Conservation (phyloP, 306 rosid species). For the Potentilla sterilis region DNA sequence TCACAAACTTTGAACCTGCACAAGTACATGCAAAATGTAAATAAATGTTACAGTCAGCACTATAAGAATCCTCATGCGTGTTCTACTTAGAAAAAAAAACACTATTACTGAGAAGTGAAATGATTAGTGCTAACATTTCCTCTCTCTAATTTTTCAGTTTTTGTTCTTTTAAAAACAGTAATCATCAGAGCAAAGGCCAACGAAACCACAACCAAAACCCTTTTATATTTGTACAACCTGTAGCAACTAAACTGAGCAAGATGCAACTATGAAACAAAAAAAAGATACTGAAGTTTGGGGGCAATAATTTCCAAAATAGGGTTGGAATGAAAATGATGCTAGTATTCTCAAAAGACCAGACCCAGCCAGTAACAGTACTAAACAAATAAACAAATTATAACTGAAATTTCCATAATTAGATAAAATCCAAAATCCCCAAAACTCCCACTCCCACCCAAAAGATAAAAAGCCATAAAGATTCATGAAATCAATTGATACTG, state of each 20-base stretch:
- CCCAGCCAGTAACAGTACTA: background rate
- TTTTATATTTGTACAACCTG: background rate
- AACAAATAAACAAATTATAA: background rate
- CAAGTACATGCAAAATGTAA: background rate
- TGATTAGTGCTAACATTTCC: background rate
- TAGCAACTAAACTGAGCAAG: background rate
- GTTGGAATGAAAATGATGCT: background rate
- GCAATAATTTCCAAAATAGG: background rate
- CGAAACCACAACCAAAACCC: background rate
- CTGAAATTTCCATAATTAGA: background rate
- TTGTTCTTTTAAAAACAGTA: background rate
- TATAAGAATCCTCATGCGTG: background rate
- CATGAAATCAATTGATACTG: background rate
- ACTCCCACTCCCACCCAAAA: background rate
- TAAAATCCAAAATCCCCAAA: background rate
- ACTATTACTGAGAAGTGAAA: background rate
- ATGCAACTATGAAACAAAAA: background rate
- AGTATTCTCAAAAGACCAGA: slow-evolving; percentile 1
- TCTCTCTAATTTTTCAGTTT: background rate
- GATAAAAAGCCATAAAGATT: background rate
- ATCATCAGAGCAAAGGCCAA: background rate
- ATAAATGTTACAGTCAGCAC: background rate
- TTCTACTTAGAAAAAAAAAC: background rate
- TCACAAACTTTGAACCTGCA: slow-evolving; percentile 35
- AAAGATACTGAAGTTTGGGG: background rate